A percentile compares a stretch with the other conserved stretches of the same genome.
phyloP scores from a whole-genome alignment of 2,329 filamentous ascomycete genomes.

The Alternaria infectoria region DNA sequence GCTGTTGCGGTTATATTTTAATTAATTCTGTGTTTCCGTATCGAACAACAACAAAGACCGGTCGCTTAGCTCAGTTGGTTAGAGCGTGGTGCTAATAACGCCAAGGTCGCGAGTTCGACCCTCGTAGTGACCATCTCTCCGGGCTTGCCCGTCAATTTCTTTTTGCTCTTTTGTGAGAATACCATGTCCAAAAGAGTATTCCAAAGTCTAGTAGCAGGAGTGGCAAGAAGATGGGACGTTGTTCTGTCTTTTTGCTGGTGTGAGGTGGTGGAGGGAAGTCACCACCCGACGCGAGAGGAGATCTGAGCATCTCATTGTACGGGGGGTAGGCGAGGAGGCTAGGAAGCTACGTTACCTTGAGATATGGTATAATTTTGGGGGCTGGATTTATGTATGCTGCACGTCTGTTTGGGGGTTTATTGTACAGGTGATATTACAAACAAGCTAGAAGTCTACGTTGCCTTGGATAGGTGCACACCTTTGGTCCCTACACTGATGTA shows the following conservation, averaged over 20 bases:
- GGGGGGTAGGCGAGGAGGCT: background rate
- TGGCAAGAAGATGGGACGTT: no score
- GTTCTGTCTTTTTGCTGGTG: no score
- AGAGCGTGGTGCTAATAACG: background rate
- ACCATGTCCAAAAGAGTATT: no score
- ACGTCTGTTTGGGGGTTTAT: background rate
- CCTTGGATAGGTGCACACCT: background rate
- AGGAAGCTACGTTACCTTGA: background rate
- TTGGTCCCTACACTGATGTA: background rate
- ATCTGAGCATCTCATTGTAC: no score
- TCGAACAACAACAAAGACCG: constrained; percentile 1
- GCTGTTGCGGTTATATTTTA: no score
- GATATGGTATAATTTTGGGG: background rate
- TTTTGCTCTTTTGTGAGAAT: background rate
- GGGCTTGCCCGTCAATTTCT: background rate
- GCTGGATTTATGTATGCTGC: no score
- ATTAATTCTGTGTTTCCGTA: no score
- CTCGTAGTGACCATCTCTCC: constrained; percentile 17
- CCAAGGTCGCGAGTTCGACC: constrained; percentile 18
- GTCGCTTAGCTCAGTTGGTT: background rate
- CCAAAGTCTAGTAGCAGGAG: no score
- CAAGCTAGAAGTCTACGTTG: background rate
- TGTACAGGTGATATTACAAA: background rate
- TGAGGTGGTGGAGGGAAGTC: background rate
- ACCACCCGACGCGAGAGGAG: background rate